Base-by-base conservation (phyloP, 2,329 filamentous ascomycete species). In the Cercospora canescens region DNA sequence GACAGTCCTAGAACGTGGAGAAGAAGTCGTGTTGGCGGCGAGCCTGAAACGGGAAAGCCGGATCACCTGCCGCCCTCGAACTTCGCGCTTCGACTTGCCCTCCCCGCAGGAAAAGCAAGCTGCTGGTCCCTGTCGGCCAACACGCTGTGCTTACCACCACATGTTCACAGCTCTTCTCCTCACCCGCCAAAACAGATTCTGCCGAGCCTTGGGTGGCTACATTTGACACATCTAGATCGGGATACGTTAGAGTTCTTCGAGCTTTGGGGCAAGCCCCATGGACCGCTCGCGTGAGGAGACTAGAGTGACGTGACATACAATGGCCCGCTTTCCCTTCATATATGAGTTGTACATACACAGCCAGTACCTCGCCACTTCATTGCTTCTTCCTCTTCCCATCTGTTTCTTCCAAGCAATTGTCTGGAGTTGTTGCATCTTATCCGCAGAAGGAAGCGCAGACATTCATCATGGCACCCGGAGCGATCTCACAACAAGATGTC, bases 401-500 rank as follows among this genome's bases (percentile, higher is more conserved):
- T 28, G 37, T 58, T 28, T 54, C 50, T 21, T 32, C 50, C 28
- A 9, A 50, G 63, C 37, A 12, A 32, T 18, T 41, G 24, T 28
- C 21, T 37, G 24, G 35, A 54, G 37, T 12, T 6, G 11, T 50
- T 50, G 26, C 35, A 35, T 34, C 48, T 11, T 30, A 24, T 30
- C 56, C 26, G 54, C 57, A 26, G 21, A 58, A 8, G 54, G 32
- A n/a, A 28, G 24, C 34, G 16, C n/a, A 45, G n/a, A 60, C 12
- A 45, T 21, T 54, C 58, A 70, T 26, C 11, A 75, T 75, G 73
- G 67, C 73, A 28, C 73, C 73, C 52, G 70, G 70, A 66, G 70
- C 70, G 60, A 66, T 74, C 4, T 63, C 64, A 39, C 41, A 65
- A 39, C 62, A 69, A 48, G 73, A 75, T 66, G 69, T 74, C 59